Evolutionary conservation across 495 filamentous ascomycete species (phyloP).

Genomic region (Aspergillus sparsus): DNA sequence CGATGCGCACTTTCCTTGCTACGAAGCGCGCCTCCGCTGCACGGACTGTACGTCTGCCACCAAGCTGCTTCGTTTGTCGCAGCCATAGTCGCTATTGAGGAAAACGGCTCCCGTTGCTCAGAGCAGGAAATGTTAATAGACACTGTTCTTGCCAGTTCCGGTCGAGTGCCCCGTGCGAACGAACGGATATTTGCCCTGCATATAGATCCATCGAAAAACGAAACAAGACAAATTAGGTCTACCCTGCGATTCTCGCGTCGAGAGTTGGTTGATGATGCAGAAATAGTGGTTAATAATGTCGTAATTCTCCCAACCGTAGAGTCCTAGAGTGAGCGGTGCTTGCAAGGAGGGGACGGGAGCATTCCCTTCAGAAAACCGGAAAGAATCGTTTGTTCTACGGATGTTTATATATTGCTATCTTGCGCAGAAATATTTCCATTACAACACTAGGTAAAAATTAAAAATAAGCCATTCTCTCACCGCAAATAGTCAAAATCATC

Average conservation of each 20-base stretch:
- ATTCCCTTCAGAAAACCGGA: no score
- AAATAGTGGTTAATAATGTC: no score
- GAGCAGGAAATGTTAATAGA: not conserved
- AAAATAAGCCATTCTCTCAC: no score
- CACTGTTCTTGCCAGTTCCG: not conserved
- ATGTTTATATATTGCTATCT: no score
- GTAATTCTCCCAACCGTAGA: no score
- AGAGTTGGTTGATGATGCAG: not conserved
- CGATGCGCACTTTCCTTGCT: slow-evolving; percentile 43
- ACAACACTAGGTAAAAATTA: no score
- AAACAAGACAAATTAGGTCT: not conserved
- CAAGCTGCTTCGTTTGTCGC: slow-evolving; percentile 1
- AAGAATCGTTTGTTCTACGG: no score
- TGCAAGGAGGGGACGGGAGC: no score
- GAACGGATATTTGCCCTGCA: not conserved
- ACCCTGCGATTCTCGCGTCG: not conserved
- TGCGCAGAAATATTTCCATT: no score
- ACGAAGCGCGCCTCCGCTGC: slow-evolving; percentile 28
- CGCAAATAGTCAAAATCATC: no score
- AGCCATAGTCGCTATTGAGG: slow-evolving; percentile 2
- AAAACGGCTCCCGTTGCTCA: not conserved
- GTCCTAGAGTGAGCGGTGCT: no score
- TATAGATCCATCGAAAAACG: not conserved
- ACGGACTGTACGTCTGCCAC: slow-evolving; percentile 23
- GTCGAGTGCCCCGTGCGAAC: not conserved